Conservation (phyloP, 306 rosid genomes). For the Crotalaria pallida region DNA sequence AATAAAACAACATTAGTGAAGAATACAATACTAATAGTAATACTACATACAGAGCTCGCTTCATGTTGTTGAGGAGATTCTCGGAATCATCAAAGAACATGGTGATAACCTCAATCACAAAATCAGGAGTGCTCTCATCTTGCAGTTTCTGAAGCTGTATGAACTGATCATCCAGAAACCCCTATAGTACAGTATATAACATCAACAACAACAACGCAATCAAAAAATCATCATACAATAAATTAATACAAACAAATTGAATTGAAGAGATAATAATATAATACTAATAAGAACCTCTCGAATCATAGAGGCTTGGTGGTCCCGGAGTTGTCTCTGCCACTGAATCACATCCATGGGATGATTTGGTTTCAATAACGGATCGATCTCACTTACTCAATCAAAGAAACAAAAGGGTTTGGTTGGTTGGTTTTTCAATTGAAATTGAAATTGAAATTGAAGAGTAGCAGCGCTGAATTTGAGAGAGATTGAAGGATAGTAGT, state of each 20-base stretch:
- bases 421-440: not conserved
- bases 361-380: not conserved
- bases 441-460: not conserved
- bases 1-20: too few relatives aligned
- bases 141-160: slow-evolving; percentile 65
- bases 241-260: not conserved
- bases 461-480: not conserved
- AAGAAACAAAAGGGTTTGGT: too few relatives aligned
- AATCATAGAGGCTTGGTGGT: slow-evolving; percentile 37
- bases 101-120: slow-evolving; percentile 67
- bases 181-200: too few relatives aligned
- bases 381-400: not conserved
- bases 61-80: slow-evolving; percentile 52
- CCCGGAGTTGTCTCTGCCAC: slow-evolving; percentile 40
- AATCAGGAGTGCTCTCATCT: slow-evolving; percentile 67
- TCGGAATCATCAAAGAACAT: slow-evolving; percentile 77
- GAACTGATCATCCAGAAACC: slow-evolving; percentile 71
- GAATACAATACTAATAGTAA: too few relatives aligned
- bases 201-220: not conserved
- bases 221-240: not conserved
- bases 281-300: slow-evolving; percentile 54
- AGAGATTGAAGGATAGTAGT: not conserved
- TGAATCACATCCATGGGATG: slow-evolving; percentile 56
- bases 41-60: slow-evolving; percentile 49
- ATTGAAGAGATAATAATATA: not conserved